These are phyloP conservation scores for Acacia crassicarpa DNA, from an alignment of 306 rosid genomes.

Conservation along the genomic window DNA sequence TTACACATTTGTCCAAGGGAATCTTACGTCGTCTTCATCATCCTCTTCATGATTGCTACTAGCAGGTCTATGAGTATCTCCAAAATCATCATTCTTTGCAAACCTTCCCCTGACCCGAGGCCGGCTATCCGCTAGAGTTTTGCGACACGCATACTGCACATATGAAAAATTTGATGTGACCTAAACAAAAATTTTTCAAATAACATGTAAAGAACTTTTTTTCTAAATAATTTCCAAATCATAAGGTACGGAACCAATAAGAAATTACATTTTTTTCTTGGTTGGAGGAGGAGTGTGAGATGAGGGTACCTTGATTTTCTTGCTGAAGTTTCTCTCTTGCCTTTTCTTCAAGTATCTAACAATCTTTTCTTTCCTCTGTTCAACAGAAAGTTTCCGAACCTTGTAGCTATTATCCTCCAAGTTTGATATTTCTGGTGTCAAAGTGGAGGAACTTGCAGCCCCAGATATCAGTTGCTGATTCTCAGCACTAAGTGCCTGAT, in stretches of 20 bases:
- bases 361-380: constrained; percentile 93
- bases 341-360: constrained; percentile 97
- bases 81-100: constrained; percentile 91
- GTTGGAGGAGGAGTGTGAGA: background rate
- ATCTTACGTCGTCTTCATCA: constrained; percentile 78
- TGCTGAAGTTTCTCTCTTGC: constrained; percentile 93
- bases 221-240: background rate
- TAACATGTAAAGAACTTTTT: background rate
- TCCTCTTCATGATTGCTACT: constrained; percentile 79
- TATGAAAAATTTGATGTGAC: background rate
- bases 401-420: constrained; percentile 77
- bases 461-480: constrained; percentile 65
- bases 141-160: constrained; percentile 93
- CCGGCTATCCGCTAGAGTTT: constrained; percentile 92
- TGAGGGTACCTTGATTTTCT: constrained; percentile 83
- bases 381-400: constrained; percentile 89
- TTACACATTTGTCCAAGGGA: background rate
- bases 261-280: background rate
- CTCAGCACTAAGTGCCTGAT: constrained; percentile 66
- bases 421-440: constrained; percentile 75
- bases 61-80: constrained; percentile 62
- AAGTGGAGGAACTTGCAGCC: constrained; percentile 57
- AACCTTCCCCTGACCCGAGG: constrained; percentile 98
- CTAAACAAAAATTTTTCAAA: background rate
- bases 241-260: background rate